Base-by-base conservation (phyloP, 2,329 filamentous ascomycete species). In the Cladophialophora psammophila region DNA sequence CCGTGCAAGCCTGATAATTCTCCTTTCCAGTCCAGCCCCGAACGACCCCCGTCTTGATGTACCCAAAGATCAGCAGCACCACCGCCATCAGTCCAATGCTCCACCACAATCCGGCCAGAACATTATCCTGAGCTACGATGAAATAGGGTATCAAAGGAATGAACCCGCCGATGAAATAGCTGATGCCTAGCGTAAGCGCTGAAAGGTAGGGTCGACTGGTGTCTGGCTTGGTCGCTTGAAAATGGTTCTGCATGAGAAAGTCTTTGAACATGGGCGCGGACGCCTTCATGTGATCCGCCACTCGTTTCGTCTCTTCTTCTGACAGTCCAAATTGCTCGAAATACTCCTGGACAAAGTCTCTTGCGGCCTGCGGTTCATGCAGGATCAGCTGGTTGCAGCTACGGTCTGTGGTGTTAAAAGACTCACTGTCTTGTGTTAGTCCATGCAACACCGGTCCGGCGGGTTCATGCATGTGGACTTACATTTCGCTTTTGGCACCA, bases 101-200 rank as follows among this genome's bases (percentile, higher is more conserved):
- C 72, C 79, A 80, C 67, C 80, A 81, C 52, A 85, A 75, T 1
- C 81, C 82, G 40, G 77, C 71, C 5, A 76, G 74, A 32, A 81
- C 77, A 48, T 80, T 68, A 45, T 76, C 69, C 66, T 80, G 75
- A 20, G 75, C 74, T 13, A 71, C 69, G 36, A 69, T 48, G 69
- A 87, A 86, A 73, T 86, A 86, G 0, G 85, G 85, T 0, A 85
- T 76, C 71, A 86, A 79, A 6, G 85, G 84, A 13, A 83, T 76
- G 52, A 83, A 80, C 1, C 81, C 81, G 60, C 81, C 76, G 50
- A 77, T 69, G 58, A 78, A 77, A 66, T 78, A 79, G 20, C 73
- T 72, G 15, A 75, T 26, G 7, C 72, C 76, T 70, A 78, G 72
- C 5, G 80, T 79, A 13, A 80, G 64, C 1, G 79, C 80, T 55